Evolutionary conservation across 179 eudicot species (phyloP).

Genomic region (Carnegiea gigantea): DNA sequence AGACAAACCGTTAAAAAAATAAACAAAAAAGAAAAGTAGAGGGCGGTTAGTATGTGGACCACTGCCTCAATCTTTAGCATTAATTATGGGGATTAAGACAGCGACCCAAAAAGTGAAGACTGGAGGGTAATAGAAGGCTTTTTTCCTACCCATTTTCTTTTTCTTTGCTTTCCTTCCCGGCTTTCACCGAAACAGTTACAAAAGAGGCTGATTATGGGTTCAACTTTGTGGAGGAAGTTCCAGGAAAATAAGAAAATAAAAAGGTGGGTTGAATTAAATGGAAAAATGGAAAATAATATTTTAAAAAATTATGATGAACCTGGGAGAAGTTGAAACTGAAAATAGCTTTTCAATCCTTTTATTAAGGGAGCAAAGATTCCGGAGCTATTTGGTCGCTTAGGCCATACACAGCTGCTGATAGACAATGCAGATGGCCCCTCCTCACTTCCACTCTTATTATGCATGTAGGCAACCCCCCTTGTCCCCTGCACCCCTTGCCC

Average conservation of each 20-base stretch:
- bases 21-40: neutral
- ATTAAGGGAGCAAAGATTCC: neutral
- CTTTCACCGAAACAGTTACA: conserved; percentile 4
- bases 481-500: neutral
- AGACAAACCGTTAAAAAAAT: no score
- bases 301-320: neutral
- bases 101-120: neutral
- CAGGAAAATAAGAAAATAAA: neutral
- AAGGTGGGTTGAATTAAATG: neutral
- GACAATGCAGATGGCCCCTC: neutral
- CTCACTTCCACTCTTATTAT: neutral
- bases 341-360: neutral
- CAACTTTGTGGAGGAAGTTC: neutral
- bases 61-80: neutral
- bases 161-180: neutral
- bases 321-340: conserved; percentile 1
- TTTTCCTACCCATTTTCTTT: neutral
- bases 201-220: neutral
- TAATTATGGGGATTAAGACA: neutral
- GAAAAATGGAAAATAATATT: neutral
- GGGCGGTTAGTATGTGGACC: neutral
- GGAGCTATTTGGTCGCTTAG: neutral
- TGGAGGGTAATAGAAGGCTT: neutral
- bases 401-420: neutral
- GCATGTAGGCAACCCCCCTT: neutral